Base-by-base conservation (phyloP, 2,329 filamentous ascomycete species). In the Lecanicillium sp. region DNA sequence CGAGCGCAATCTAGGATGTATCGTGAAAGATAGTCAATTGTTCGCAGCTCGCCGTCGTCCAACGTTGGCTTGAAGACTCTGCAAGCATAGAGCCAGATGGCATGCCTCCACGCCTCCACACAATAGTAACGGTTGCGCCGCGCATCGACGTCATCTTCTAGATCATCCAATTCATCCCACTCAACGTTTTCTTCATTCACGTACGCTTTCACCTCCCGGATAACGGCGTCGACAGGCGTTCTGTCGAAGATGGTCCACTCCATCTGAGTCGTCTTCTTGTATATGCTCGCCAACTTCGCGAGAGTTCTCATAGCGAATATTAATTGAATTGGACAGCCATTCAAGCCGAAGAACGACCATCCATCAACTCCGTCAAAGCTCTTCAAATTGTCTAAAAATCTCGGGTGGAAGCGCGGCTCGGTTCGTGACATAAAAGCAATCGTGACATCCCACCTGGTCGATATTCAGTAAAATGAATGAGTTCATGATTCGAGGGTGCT, bases 41-140 rank as follows among this genome's bases (percentile, higher is more conserved):
- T 12, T 34, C 36, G 7, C 42, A 46, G 20, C 12, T 48, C 28
- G 2, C 40, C 34, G 9, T 42, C 22, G 17, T 44, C 33, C 6
- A 44, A 36, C 9, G 41, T 40, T 40, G 48, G 46, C 31, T 48
- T 52, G 42, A 61, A 60, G 1, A 59, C 52, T 2, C 48, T 45
- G 29, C 48, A 43, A 31, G 58, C 53, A 42, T 59, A 61, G 5
- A 61, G 47, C 6, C 60, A 47, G 9, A 60, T 40, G 4, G 54
- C 49, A 29, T 54, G 50, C 15, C 57, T 39, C 58, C 57, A 61
- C 1, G 58, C 55, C 33, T 61, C 57, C 12, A 55, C 51, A 38
- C 57, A 60, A 40, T 61, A 54, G 31, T 57, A 50, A 2, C 52
- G 46, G 39, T 60, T 15, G 7, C 29, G 8, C n/a, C 7, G 8